Evolutionary conservation across 2,329 filamentous ascomycete species (phyloP).

Genomic region (Phoma sp.): DNA sequence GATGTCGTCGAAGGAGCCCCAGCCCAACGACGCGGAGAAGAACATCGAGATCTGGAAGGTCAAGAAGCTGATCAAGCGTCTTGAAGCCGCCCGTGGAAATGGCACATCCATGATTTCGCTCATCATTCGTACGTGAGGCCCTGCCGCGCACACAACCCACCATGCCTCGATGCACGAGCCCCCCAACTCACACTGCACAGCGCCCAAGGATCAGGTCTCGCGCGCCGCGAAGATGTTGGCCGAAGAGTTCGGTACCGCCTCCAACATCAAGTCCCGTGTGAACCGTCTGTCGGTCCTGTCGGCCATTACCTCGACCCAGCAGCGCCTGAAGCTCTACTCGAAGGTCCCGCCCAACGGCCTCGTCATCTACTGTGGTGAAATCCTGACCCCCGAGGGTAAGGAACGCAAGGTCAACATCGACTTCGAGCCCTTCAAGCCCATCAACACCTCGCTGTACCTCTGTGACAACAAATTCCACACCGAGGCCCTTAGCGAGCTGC

Average conservation of each 20-base stretch:
- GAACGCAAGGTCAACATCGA: constrained; percentile 99
- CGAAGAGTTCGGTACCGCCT: constrained; percentile 99
- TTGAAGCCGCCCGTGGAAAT: constrained; percentile 96
- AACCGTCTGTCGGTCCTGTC: constrained; percentile 98
- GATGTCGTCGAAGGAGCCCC: constrained; percentile 50
- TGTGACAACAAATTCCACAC: constrained; percentile 99
- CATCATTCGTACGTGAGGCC: constrained; percentile 80
- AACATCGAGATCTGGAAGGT: constrained; percentile 97
- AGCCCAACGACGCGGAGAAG: constrained; percentile 95
- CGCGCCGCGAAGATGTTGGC: constrained; percentile 99
- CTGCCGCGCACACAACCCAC: neutral
- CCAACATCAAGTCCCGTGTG: constrained; percentile 99
- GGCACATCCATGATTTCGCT: constrained; percentile 99
- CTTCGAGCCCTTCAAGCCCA: constrained; percentile 99
- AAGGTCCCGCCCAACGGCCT: constrained; percentile 98
- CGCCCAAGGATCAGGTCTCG: constrained; percentile 97
- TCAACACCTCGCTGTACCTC: constrained; percentile 98
- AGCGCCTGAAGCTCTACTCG: constrained; percentile 98
- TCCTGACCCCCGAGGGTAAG: constrained; percentile 97
- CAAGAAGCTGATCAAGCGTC: constrained; percentile 99
- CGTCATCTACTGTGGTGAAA: constrained; percentile 99
- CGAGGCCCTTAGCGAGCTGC: constrained; percentile 92
- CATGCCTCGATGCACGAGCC: neutral
- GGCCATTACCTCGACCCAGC: constrained; percentile 98
- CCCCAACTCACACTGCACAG: constrained; percentile 55